These are phyloP conservation scores for Curvularia lunata DNA, from an alignment of 2,329 filamentous ascomycete species.

Conservation along the genomic window DNA sequence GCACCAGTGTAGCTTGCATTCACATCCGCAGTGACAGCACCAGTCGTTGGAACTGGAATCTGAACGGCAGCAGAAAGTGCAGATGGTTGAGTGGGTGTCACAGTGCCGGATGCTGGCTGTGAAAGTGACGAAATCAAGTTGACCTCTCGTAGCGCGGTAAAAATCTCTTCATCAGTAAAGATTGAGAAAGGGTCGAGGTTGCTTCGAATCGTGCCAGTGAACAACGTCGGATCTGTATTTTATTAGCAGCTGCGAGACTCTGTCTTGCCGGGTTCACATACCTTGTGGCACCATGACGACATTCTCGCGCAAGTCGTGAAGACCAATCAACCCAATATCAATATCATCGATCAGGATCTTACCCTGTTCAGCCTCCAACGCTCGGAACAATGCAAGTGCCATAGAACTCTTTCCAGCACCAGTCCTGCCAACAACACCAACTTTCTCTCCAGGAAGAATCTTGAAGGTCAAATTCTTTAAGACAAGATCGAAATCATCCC, in stretches of 20 bases:
- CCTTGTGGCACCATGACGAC: conserved; percentile 95
- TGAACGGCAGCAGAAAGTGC: conserved; percentile 37
- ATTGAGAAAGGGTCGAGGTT: conserved; percentile 92
- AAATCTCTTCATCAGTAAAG: conserved; percentile 91
- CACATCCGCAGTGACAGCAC: conserved; percentile 34
- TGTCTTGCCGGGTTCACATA: conserved; percentile 21
- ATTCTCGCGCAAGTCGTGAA: conserved; percentile 89
- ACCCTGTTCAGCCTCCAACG: conserved; percentile 87
- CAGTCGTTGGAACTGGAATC: conserved; percentile 42
- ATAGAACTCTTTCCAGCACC: conserved; percentile 97
- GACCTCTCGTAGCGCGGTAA: conserved; percentile 82
- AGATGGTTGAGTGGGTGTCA: conserved; percentile 26
- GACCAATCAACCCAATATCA: conserved; percentile 87
- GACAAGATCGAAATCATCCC: conserved; percentile 85
- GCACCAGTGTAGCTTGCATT: conserved; percentile 39
- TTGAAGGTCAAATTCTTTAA: conserved; percentile 84
- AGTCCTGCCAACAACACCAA: conserved; percentile 94
- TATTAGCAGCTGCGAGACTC: conserved; percentile 20
- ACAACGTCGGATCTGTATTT: conserved; percentile 78
- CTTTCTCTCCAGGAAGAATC: conserved; percentile 85
- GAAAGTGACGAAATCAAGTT: conserved; percentile 73
- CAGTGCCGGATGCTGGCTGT: conserved; percentile 37
- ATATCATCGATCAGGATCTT: conserved; percentile 89
- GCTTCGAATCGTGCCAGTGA: conserved; percentile 86
- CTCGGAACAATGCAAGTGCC: conserved; percentile 89